These are phyloP conservation scores for Tylopilus vinaceipallidus DNA, from an alignment of 768 basidiomycete species.

Conservation along the genomic window DNA sequence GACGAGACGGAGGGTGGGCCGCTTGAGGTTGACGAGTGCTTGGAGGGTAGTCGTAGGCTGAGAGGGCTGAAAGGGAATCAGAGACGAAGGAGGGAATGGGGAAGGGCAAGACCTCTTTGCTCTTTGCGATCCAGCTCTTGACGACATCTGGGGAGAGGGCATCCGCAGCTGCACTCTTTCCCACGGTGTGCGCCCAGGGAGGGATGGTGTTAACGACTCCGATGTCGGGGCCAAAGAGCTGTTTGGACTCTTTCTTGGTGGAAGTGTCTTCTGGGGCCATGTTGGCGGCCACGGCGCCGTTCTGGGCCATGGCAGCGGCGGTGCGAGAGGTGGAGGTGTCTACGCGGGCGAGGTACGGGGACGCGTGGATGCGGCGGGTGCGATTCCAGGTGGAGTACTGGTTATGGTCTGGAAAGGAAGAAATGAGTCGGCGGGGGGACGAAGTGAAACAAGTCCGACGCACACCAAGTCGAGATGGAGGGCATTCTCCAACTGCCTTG, in stretches of 20 bases:
- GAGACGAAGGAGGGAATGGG: not conserved
- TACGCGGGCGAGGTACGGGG: constrained; percentile 52
- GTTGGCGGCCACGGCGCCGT: constrained; percentile 29
- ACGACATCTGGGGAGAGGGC: constrained; percentile 82
- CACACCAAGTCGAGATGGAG: constrained; percentile 40
- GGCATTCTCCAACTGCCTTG: no score
- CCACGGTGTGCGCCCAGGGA: constrained; percentile 62
- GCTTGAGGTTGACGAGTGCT: constrained; percentile 91
- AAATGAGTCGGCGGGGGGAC: not conserved
- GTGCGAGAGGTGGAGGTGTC: constrained; percentile 47
- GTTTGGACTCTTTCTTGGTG: constrained; percentile 56
- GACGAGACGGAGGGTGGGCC: constrained; percentile 79
- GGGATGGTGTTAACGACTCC: constrained; percentile 71
- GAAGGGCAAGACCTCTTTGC: constrained; percentile 64
- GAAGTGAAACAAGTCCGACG: constrained; percentile 12
- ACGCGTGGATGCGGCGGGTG: constrained; percentile 47
- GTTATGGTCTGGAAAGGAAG: constrained; percentile 36
- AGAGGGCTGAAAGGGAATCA: constrained; percentile 46
- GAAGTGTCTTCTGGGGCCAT: constrained; percentile 14
- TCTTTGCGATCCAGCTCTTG: constrained; percentile 80
- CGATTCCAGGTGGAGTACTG: constrained; percentile 61
- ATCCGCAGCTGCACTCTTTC: constrained; percentile 64
- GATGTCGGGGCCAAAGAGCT: constrained; percentile 89
- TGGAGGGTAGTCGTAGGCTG: constrained; percentile 92
- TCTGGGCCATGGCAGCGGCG: constrained; percentile 50